phyloP scores from a whole-genome alignment of 345 rosid genomes.

The Crucihimalaya himalaica region DNA sequence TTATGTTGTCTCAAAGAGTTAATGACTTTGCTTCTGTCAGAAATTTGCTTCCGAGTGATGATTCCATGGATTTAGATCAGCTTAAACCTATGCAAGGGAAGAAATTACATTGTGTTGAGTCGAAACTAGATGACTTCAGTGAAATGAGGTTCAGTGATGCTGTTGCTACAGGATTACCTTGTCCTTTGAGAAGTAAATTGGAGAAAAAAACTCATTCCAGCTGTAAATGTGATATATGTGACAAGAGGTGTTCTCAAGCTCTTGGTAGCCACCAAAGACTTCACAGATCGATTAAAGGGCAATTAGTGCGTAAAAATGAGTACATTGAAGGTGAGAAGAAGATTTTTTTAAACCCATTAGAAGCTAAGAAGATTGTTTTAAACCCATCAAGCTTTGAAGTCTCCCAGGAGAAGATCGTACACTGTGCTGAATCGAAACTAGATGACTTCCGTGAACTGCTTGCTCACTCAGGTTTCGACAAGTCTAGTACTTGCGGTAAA shows the following conservation, averaged over 20 bases:
- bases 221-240: conserved; percentile 12
- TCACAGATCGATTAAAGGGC: background rate
- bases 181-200: background rate
- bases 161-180: background rate
- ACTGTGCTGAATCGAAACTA: background rate
- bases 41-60: background rate
- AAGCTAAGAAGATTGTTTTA: conserved; percentile 15
- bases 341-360: background rate
- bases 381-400: background rate
- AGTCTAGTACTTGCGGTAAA: background rate
- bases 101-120: too few relatives aligned
- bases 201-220: background rate
- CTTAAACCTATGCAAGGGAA: background rate
- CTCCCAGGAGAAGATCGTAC: background rate
- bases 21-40: background rate
- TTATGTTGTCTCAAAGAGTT: conserved; percentile 25
- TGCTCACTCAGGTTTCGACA: background rate
- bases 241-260: conserved; percentile 16
- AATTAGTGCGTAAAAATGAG: background rate
- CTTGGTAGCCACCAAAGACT: conserved; percentile 23
- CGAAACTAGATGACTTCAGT: too few relatives aligned
- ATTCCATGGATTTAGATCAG: conserved; percentile 5
- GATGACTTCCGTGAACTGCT: background rate
- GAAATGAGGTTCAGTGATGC: background rate
- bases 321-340: background rate